These are phyloP conservation scores for Aspergillus carbonarius DNA, from an alignment of 2,329 filamentous ascomycete genomes.

Conservation along the genomic window DNA sequence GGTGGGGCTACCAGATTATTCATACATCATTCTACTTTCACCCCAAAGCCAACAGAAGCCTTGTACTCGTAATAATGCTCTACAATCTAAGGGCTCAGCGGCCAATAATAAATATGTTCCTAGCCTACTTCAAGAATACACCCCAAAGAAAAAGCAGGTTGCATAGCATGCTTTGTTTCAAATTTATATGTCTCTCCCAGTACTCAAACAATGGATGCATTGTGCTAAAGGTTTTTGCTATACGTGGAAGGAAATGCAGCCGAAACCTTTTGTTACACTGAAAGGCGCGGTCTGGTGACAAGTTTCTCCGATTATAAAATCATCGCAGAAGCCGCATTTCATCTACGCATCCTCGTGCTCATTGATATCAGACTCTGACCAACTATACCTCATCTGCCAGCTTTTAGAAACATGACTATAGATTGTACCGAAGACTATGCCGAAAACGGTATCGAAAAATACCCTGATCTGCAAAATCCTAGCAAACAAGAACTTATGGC, in stretches of 20 bases:
- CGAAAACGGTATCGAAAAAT: too few species aligned
- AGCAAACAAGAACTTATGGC: background rate
- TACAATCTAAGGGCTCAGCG: background rate
- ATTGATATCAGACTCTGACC: too few species aligned
- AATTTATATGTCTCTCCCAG: background rate
- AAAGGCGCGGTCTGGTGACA: too few species aligned
- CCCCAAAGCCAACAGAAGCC: background rate
- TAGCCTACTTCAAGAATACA: background rate
- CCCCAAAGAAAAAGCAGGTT: background rate
- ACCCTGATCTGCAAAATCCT: background rate
- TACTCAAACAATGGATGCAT: background rate
- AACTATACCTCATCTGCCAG: too few species aligned
- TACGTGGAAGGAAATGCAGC: background rate
- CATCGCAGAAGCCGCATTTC: too few species aligned
- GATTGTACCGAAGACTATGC: too few species aligned
- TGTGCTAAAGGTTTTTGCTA: background rate
- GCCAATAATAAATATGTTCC: background rate
- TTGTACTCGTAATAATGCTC: background rate
- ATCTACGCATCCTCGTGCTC: too few species aligned
- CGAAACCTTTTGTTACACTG: too few species aligned
- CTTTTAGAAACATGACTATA: too few species aligned
- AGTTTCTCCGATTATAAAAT: too few species aligned
- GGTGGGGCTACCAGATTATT: too few species aligned
- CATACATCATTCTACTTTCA: too few species aligned
- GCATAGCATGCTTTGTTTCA: background rate